Evolutionary conservation across 2,329 filamentous ascomycete species (phyloP).

Genomic region (Ceratocystis eucalypticola): DNA sequence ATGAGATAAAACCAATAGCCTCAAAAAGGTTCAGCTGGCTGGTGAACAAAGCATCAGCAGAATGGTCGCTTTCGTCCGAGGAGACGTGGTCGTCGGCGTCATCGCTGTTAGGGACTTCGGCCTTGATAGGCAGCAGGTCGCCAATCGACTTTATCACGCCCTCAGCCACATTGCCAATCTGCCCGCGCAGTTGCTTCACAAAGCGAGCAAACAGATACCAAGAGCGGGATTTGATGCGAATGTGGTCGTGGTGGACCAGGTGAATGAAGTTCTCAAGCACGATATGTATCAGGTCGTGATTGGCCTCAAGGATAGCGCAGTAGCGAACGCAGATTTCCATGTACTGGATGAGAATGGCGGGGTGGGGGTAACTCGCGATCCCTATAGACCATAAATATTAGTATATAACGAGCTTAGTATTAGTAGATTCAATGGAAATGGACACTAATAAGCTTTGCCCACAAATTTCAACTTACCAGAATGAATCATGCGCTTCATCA

Average conservation of each 20-base stretch:
- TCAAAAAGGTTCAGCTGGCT: conserved; percentile 91
- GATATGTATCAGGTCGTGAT: conserved; percentile 66
- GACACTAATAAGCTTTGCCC: neutral
- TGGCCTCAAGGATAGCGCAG: conserved; percentile 78
- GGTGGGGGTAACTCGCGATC: conserved; percentile 74
- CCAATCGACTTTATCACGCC: conserved; percentile 81
- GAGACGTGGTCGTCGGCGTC: conserved; percentile 84
- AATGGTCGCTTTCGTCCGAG: conserved; percentile 81
- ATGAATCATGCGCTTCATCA: conserved; percentile 94
- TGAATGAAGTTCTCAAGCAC: conserved; percentile 85
- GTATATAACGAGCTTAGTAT: conserved; percentile 20
- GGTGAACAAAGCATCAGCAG: conserved; percentile 78
- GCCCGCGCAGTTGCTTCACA: conserved; percentile 70
- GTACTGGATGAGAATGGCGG: conserved; percentile 85
- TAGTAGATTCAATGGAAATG: neutral
- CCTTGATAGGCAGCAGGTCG: conserved; percentile 80
- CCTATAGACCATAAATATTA: conserved; percentile 34
- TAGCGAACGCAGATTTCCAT: conserved; percentile 98
- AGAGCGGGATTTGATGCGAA: conserved; percentile 75
- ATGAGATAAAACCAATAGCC: conserved; percentile 84
- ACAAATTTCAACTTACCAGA: conserved; percentile 47
- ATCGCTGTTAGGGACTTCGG: conserved; percentile 65
- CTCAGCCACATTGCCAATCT: conserved; percentile 80
- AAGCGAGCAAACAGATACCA: conserved; percentile 96
- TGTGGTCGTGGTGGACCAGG: conserved; percentile 75